phyloP scores from a whole-genome alignment of 176 grass and related monocot species.

The Olyra latifolia region DNA sequence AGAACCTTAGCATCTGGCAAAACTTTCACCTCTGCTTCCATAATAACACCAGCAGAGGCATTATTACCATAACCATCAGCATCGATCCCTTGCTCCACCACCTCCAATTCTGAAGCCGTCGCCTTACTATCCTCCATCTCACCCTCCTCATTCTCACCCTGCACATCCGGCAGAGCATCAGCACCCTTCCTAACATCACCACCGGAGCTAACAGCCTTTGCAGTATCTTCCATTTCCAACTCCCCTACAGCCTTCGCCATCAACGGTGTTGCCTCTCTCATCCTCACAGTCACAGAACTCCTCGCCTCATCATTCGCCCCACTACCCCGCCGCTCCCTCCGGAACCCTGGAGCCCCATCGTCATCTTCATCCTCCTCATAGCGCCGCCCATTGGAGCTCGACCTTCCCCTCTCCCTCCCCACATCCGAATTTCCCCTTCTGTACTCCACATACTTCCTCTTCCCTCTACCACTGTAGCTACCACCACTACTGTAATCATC shows the following conservation, averaged over 20 bases:
- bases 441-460: constrained; percentile 58
- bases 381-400: constrained; percentile 47
- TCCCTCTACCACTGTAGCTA: constrained; percentile 60
- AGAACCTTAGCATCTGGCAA: constrained; percentile 32
- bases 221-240: constrained; percentile 53
- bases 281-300: constrained; percentile 44
- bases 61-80: constrained; percentile 4
- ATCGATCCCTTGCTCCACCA: constrained; percentile 31
- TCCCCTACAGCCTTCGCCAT: constrained; percentile 47
- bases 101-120: constrained; percentile 24
- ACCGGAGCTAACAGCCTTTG: constrained; percentile 41
- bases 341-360: constrained; percentile 62
- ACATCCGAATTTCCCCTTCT: constrained; percentile 52
- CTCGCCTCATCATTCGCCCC: constrained; percentile 49
- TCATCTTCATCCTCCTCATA: constrained; percentile 63
- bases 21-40: constrained; percentile 31
- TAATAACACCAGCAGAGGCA: background rate
- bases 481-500: constrained; percentile 41
- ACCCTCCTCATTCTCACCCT: constrained; percentile 38
- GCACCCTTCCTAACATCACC: constrained; percentile 52
- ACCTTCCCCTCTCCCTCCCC: constrained; percentile 49
- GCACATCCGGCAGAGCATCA: constrained; percentile 26
- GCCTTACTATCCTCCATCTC: constrained; percentile 39
- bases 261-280: constrained; percentile 36
- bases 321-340: constrained; percentile 37